phyloP scores from a whole-genome alignment of 2,329 filamentous ascomycete species.

The Penicillium sp. region DNA sequence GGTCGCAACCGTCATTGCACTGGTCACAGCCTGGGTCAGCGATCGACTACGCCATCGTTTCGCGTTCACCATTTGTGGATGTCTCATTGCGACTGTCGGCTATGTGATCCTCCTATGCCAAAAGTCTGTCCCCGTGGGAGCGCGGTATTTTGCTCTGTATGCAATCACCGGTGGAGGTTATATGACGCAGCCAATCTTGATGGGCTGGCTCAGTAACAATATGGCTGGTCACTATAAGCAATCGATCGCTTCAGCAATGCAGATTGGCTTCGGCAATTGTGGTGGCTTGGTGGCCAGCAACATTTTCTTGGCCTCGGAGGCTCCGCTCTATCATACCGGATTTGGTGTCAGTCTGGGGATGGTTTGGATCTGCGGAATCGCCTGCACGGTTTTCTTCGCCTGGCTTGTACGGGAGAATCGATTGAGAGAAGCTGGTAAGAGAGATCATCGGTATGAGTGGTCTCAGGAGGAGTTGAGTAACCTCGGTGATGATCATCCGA shows the following conservation, averaged over 20 bases:
- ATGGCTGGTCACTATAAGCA: slow-evolving; percentile 63
- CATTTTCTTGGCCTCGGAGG: slow-evolving; percentile 37
- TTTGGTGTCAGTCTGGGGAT: slow-evolving; percentile 36
- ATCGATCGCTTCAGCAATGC: slow-evolving; percentile 56
- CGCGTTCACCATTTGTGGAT: slow-evolving; percentile 57
- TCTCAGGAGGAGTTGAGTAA: slow-evolving; percentile 43
- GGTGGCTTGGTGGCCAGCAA: slow-evolving; percentile 43
- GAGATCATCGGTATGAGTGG: slow-evolving; percentile 40
- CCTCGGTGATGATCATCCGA: slow-evolving; percentile 46
- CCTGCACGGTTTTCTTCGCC: slow-evolving; percentile 36
- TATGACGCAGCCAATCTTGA: slow-evolving; percentile 58
- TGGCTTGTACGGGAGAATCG: slow-evolving; percentile 44
- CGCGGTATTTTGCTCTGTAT: slow-evolving; percentile 60
- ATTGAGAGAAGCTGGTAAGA: slow-evolving; percentile 38
- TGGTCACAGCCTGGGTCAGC: slow-evolving; percentile 55
- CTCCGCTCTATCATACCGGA: slow-evolving; percentile 34
- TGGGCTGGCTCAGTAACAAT: slow-evolving; percentile 63
- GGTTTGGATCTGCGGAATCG: slow-evolving; percentile 41
- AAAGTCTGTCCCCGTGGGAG: slow-evolving; percentile 51
- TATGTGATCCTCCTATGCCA: slow-evolving; percentile 61
- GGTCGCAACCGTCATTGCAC: slow-evolving; percentile 63
- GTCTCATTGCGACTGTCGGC: slow-evolving; percentile 55
- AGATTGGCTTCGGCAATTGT: slow-evolving; percentile 47
- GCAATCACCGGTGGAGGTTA: slow-evolving; percentile 59
- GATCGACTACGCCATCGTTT: slow-evolving; percentile 58